Percentiles rank a stretch among this genome's conserved stretches.
phyloP scores from a whole-genome alignment of 2,329 filamentous ascomycete genomes.

The Ascocoryne sarcoides region DNA sequence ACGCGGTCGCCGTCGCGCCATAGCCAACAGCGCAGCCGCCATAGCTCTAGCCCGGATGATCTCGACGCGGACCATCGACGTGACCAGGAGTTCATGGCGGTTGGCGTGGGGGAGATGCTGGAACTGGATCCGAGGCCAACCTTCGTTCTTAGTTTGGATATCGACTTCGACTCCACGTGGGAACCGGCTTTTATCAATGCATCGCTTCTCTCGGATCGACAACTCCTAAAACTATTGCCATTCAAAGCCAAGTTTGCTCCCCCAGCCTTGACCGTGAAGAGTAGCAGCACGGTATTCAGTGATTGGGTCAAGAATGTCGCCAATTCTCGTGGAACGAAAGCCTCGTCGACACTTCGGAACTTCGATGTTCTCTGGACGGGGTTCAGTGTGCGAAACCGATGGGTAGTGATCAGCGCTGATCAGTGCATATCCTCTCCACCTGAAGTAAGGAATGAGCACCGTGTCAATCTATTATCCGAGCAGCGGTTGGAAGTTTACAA shows the following conservation, averaged over 20 bases:
- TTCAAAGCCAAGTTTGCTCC: slow-evolving; percentile 8
- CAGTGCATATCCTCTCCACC: slow-evolving; percentile 1
- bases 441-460: not conserved
- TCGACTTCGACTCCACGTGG: slow-evolving; percentile 39
- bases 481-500: slow-evolving; percentile 4
- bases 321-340: slow-evolving; percentile 9
- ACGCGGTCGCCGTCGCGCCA: too few species aligned
- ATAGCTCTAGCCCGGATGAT: too few species aligned
- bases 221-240: slow-evolving; percentile 6
- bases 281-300: slow-evolving; percentile 52
- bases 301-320: slow-evolving; percentile 47
- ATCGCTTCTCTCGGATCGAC: slow-evolving; percentile 42
- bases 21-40: too few species aligned
- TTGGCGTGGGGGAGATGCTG: slow-evolving; percentile 60
- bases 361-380: slow-evolving; percentile 50
- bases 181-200: slow-evolving; percentile 59
- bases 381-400: slow-evolving; percentile 52
- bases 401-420: slow-evolving; percentile 55
- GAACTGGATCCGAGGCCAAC: slow-evolving; percentile 68
- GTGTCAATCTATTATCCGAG: slow-evolving; percentile 2
- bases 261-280: slow-evolving; percentile 24
- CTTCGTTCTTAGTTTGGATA: slow-evolving; percentile 59
- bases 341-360: not conserved
- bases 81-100: not conserved
- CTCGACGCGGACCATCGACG: too few species aligned